Evolutionary conservation across 106 monocot species (phyloP).

Genomic region (Dioscorea dumetorum): DNA sequence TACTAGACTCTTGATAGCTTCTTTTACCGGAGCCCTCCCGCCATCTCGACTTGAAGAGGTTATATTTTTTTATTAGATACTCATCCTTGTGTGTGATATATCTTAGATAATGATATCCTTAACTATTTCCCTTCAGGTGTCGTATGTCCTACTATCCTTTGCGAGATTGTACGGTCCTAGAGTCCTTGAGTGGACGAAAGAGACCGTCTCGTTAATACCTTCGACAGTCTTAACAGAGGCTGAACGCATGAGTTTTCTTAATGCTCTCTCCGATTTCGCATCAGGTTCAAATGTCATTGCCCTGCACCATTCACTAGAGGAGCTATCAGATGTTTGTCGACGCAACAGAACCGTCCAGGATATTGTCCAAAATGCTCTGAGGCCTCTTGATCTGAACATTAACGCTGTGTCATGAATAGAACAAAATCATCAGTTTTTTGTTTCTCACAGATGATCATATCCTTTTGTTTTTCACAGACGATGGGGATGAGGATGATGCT

Average conservation of each 20-base stretch:
- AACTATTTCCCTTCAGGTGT: slow-evolving; percentile 30
- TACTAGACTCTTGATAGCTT: slow-evolving; percentile 85
- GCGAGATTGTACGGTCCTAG: slow-evolving; percentile 54
- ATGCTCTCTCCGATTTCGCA: slow-evolving; percentile 55
- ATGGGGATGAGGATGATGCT: no score
- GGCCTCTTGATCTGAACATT: slow-evolving; percentile 77
- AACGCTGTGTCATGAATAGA: slow-evolving; percentile 21
- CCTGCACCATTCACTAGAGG: slow-evolving; percentile 51
- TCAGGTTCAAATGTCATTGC: slow-evolving; percentile 36
- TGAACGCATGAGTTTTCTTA: slow-evolving; percentile 57
- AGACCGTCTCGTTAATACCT: slow-evolving; percentile 65
- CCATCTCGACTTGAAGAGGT: slow-evolving; percentile 84
- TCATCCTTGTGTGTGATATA: neutral
- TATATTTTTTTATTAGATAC: neutral
- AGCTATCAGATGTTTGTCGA: slow-evolving; percentile 86
- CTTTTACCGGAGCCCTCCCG: slow-evolving; percentile 85
- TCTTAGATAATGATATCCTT: neutral
- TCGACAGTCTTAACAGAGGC: slow-evolving; percentile 67
- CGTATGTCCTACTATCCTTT: slow-evolving; percentile 62
- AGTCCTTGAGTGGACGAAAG: slow-evolving; percentile 70
- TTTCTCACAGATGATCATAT: neutral
- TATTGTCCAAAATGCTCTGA: slow-evolving; percentile 85
- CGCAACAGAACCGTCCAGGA: slow-evolving; percentile 81
- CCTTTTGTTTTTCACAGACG: neutral
- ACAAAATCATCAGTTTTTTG: neutral